Evolutionary conservation across 2,329 filamentous ascomycete species (phyloP), one percentile per base, ranked within the genome.

Genomic region (Aspergillus latus): DNA sequence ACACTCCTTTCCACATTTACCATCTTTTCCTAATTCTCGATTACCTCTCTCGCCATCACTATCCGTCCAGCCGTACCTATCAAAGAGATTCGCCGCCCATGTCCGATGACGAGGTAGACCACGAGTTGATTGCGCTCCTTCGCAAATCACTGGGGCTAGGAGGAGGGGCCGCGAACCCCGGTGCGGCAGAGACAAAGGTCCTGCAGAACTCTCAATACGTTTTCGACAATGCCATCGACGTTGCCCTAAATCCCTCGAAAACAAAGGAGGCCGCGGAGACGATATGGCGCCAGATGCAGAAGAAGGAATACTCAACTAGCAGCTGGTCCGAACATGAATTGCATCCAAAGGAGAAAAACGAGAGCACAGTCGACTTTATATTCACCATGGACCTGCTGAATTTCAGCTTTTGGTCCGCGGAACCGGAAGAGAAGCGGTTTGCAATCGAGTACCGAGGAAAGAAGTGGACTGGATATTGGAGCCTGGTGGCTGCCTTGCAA

Each of bases 321-420:
- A 89, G 59, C 88, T 99, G 94, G 94, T 85, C 89, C 11, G 83
- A 88, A 66, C 92, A 97, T 73, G 89, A 94, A 70, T 79, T 99
- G 40, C 94, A 99, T 67, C 94, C 94, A 1, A 89, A 92, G 71
- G 67, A 83, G 42, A 91, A 91, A 68, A 87, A 95, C 68, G 89
- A 90, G 67, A 82, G 75, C 49, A 92, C 91, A 0, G 85, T 96
- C 21, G 88, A 90, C 61, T 97, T 99, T 71, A 93, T 99, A 66
- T 97, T 99, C 72, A 91, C 90, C 16, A 96, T 99, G 91, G 94
- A 99, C 71, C 74, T 99, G 29, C 78, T 99, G 49, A 99, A 99
- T 71, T 99, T 97, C 70, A 95, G 88, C 21, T 99, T 99, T 73
- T 99, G 94, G 94, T 95, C 90, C 11, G 87, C 90, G 51, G 75